Evolutionary conservation across 257 asterid genomes (phyloP).

Genomic region (Solanum peruvianum): DNA sequence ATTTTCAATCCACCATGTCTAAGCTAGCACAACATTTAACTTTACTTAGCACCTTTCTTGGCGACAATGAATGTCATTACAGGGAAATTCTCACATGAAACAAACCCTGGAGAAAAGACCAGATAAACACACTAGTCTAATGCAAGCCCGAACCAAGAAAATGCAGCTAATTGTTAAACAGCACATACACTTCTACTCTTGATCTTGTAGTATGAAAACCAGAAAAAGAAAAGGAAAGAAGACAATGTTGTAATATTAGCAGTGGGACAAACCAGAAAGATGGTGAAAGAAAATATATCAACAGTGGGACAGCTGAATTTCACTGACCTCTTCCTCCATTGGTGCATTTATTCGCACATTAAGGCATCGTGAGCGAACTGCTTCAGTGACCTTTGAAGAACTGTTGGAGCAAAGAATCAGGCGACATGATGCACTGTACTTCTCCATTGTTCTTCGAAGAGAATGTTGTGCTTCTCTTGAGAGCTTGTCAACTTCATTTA

Average conservation of each 20-base stretch:
- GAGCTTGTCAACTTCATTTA: constrained; percentile 94
- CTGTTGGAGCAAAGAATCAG: constrained; percentile 91
- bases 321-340: constrained; percentile 64
- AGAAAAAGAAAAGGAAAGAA: not conserved
- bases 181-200: not conserved
- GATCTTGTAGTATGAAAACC: not conserved
- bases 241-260: not conserved
- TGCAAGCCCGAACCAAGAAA: not conserved
- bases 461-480: constrained; percentile 99
- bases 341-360: constrained; percentile 89
- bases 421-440: constrained; percentile 87
- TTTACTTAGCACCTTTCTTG: not conserved
- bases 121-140: not conserved
- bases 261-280: not conserved
- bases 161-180: not conserved
- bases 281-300: not conserved
- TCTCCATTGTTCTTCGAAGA: constrained; percentile 98
- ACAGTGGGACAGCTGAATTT: not conserved
- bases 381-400: constrained; percentile 96
- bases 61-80: not conserved
- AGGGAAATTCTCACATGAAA: not conserved
- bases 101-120: not conserved
- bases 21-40: not conserved
- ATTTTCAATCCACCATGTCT: not conserved
- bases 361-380: constrained; percentile 95